Evolutionary conservation across 2,329 filamentous ascomycete species (phyloP).

Genomic region (Aspergillus sp.): DNA sequence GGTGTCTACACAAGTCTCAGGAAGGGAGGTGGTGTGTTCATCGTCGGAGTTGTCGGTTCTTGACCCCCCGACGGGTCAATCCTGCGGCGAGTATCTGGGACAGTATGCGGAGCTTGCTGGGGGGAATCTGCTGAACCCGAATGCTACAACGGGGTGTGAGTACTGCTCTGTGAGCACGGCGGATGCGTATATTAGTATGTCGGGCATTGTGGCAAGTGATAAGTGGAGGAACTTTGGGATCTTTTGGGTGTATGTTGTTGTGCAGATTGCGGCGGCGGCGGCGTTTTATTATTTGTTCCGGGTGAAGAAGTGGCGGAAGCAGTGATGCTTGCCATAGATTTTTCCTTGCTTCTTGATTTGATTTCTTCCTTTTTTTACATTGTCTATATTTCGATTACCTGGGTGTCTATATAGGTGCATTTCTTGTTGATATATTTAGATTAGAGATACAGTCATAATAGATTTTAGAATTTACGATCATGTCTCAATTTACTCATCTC

Average conservation of each 20-base stretch:
- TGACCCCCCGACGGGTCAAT: neutral
- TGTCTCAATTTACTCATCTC: no score
- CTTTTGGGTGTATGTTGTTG: conserved; percentile 29
- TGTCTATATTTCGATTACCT: no score
- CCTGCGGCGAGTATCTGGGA: conserved; percentile 10
- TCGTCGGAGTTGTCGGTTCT: conserved; percentile 6
- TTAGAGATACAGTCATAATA: no score
- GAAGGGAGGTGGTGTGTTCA: conserved; percentile 3
- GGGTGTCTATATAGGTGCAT: no score
- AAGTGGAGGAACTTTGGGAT: conserved; percentile 13
- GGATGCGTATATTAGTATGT: neutral
- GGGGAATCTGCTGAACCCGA: conserved; percentile 3
- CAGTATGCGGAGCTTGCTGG: conserved; percentile 6
- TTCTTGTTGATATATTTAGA: no score
- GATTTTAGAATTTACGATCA: no score
- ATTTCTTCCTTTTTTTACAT: no score
- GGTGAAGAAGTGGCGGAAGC: neutral
- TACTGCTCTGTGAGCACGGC: conserved; percentile 7
- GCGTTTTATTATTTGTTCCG: conserved; percentile 10
- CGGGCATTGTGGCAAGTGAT: neutral
- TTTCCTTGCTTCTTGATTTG: no score
- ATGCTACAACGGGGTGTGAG: conserved; percentile 2
- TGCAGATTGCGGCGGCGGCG: conserved; percentile 25
- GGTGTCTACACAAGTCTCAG: conserved; percentile 3
- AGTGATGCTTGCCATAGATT: no score